Conservation (phyloP, 805 yeast genomes). For the Yarrowia phangngaensis region DNA sequence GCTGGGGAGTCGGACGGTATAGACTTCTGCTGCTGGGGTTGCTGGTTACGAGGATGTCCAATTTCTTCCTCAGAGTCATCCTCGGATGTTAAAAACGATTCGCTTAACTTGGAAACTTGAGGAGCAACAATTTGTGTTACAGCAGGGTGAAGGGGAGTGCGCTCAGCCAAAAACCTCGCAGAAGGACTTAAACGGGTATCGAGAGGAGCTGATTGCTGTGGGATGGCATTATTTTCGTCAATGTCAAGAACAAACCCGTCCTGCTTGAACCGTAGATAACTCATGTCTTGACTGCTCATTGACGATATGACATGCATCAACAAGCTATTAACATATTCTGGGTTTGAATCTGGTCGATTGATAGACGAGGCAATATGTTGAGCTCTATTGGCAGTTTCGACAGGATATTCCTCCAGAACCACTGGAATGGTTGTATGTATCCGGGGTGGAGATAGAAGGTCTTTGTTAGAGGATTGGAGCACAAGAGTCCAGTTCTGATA, state of each 20-base stretch:
- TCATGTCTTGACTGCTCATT: conserved; percentile 1
- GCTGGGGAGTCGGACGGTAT: no score
- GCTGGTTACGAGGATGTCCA: background rate
- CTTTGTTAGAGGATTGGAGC: no score
- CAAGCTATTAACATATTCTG: background rate
- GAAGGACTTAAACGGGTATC: conserved; percentile 2
- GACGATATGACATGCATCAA: background rate
- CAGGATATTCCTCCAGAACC: conserved; percentile 18
- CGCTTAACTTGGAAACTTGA: no score
- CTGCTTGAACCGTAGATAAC: conserved; percentile 7
- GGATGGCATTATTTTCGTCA: background rate
- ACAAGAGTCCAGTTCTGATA: no score
- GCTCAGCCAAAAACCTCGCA: no score
- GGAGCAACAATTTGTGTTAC: no score
- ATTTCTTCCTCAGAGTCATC: no score
- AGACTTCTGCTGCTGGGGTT: background rate
- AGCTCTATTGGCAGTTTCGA: conserved; percentile 2
- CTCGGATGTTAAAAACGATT: no score
- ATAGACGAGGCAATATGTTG: background rate
- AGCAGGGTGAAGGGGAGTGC: no score
- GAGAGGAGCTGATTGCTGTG: background rate
- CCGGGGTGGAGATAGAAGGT: background rate
- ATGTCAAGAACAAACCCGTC: conserved; percentile 7
- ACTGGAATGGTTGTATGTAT: conserved; percentile 14
- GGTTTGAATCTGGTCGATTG: conserved; percentile 2